Conservation (phyloP, 805 yeast genomes). For the Kockiozyma suomiensis region DNA sequence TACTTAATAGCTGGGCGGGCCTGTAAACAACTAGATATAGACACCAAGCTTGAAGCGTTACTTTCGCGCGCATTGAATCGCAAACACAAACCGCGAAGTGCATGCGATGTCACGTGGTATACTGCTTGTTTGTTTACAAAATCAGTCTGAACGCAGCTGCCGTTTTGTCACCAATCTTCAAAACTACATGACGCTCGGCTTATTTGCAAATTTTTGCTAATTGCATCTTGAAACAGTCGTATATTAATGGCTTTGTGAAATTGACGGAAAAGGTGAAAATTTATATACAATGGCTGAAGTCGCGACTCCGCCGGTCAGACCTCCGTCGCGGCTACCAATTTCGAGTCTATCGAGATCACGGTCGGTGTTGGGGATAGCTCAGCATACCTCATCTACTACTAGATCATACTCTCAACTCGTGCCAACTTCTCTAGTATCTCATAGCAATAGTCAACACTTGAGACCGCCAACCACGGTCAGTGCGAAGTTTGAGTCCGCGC, state of each 20-base stretch:
- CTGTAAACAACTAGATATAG: not conserved
- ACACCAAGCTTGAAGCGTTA: not conserved
- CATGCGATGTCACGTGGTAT: constrained; percentile 16
- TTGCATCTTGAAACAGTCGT: not conserved
- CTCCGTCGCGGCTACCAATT: constrained; percentile 20
- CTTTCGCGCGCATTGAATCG: constrained; percentile 3
- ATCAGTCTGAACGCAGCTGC: not conserved
- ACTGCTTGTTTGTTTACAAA: constrained; percentile 10
- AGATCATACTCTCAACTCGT: not conserved
- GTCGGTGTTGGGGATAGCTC: constrained; percentile 3
- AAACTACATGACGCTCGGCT: too few species aligned
- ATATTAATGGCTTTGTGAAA: not conserved
- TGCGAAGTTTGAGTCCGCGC: constrained; percentile 12
- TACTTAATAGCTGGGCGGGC: too few species aligned
- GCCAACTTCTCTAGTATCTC: not conserved
- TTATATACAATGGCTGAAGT: constrained; percentile 2
- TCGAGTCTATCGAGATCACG: constrained; percentile 7
- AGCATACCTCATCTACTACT: not conserved
- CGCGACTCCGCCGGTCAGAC: constrained; percentile 20
- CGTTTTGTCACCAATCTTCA: not conserved
- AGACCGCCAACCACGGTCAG: constrained; percentile 19
- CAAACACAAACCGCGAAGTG: constrained; percentile 10
- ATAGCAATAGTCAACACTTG: not conserved
- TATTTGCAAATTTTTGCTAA: too few species aligned
- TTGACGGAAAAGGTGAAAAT: not conserved